phyloP scores from a whole-genome alignment of 768 basidiomycete species.

The Sistotremastrum suecicum region DNA sequence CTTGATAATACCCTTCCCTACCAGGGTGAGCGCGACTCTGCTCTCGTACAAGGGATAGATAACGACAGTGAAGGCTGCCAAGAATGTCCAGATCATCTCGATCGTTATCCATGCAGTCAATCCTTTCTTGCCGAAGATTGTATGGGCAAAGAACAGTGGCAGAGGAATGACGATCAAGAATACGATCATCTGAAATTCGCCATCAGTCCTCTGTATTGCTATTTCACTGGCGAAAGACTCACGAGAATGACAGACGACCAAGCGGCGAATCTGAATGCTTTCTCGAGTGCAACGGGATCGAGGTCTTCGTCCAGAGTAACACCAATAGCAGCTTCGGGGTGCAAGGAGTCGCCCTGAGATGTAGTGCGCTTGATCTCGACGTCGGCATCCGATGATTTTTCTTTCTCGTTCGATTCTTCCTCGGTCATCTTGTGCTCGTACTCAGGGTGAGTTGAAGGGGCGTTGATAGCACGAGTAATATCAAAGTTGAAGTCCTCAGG shows the following conservation, averaged over 20 bases:
- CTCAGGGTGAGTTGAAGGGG: constrained; percentile 9
- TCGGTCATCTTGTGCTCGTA: constrained; percentile 4
- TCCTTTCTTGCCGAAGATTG: constrained; percentile 49
- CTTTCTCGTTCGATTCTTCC: constrained; percentile 12
- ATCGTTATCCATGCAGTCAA: constrained; percentile 71
- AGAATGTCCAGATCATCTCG: constrained; percentile 76
- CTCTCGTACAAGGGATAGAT: constrained; percentile 84
- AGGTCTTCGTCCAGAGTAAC: constrained; percentile 35
- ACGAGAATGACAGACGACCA: constrained; percentile 60
- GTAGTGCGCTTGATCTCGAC: constrained; percentile 25
- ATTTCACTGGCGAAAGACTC: constrained; percentile 10
- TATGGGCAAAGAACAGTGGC: constrained; percentile 73
- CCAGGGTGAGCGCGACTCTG: constrained; percentile 44
- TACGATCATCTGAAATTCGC: constrained; percentile 31
- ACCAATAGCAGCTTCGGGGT: constrained; percentile 6
- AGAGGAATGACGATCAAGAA: constrained; percentile 68
- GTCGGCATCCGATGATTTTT: constrained; percentile 17
- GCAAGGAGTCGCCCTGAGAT: constrained; percentile 7
- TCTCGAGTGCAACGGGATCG: constrained; percentile 47
- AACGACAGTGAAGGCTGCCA: constrained; percentile 61
- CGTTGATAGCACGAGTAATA: constrained; percentile 66
- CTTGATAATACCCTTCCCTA: constrained; percentile 49
- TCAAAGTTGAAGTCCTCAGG: constrained; percentile 78
- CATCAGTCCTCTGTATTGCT: constrained; percentile 1
- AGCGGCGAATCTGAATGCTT: constrained; percentile 72